These are phyloP conservation scores for Mycosphaerelloides madeirae DNA, from an alignment of 2,329 filamentous ascomycete genomes.

Conservation along the genomic window DNA sequence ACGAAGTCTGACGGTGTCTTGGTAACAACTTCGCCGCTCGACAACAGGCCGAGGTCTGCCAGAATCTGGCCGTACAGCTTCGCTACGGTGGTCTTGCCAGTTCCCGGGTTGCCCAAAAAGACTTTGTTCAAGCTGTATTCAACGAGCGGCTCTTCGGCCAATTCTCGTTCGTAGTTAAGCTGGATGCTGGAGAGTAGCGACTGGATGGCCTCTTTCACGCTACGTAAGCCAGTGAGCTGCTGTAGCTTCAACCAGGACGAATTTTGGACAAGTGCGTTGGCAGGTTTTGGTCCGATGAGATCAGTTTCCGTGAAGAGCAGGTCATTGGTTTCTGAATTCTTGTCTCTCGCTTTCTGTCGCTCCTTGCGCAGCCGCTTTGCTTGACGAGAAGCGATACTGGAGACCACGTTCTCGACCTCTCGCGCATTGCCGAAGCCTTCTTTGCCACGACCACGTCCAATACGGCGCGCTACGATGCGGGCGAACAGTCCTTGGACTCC, in stretches of 20 bases:
- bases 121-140: slow-evolving; percentile 62
- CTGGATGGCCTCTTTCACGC: slow-evolving; percentile 59
- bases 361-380: slow-evolving; percentile 49
- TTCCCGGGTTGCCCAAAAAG: slow-evolving; percentile 69
- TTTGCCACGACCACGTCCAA: slow-evolving; percentile 58
- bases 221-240: slow-evolving; percentile 53
- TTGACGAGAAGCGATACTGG: slow-evolving; percentile 55
- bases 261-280: slow-evolving; percentile 47
- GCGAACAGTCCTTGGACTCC: slow-evolving; percentile 58
- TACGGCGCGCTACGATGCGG: slow-evolving; percentile 57
- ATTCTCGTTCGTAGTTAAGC: slow-evolving; percentile 62
- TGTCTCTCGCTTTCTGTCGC: slow-evolving; percentile 35
- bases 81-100: slow-evolving; percentile 71
- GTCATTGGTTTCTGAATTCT: slow-evolving; percentile 52
- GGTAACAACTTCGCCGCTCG: slow-evolving; percentile 48
- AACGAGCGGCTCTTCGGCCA: slow-evolving; percentile 56
- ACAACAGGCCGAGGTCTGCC: slow-evolving; percentile 54
- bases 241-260: slow-evolving; percentile 56
- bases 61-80: slow-evolving; percentile 68
- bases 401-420: slow-evolving; percentile 59
- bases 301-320: slow-evolving; percentile 61
- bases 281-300: slow-evolving; percentile 65
- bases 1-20: slow-evolving; percentile 74
- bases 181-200: slow-evolving; percentile 57
- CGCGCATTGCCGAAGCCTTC: slow-evolving; percentile 72